Base-by-base conservation (phyloP, 176 grass and related monocot species). In the Saccharum officinarum region DNA sequence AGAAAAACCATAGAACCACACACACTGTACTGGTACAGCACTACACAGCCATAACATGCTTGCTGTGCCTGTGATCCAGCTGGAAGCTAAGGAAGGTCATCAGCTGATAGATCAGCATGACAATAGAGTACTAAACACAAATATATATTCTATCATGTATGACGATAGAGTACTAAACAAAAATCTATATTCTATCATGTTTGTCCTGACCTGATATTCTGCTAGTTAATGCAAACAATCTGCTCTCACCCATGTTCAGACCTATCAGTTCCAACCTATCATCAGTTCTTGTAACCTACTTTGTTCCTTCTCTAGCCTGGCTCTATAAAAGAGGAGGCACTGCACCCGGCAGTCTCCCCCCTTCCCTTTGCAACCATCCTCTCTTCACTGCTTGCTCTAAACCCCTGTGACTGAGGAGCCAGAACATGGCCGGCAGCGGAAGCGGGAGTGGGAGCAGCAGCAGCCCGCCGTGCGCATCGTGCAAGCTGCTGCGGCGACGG, bases 401-500 rank as follows among this genome's bases (percentile, higher is more conserved):
- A 39, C 23, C 31, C 69, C 8, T n/a, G 22, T 34, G 18, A 2
- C 1, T 7, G 13, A 46, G 47, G 8, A 70, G 7, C 2, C 1
- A 37, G 17, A 60, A 23, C 10, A 82, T 82, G 80, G 80, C 80
- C 2, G 66, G 36, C 18, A 59, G 36, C 5, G 77, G 77, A 11
- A 67, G 9, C 25, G 50, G 62, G 12, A 74, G 59, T 8, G 42
- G 76, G 1, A 39, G 4, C 31, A 37, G 65, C 37, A 42, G 45
- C 72, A 52, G 36, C 47, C 42, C 82, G 41, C 71, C 82, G 3
- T 83, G 82, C 20, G 71, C 82, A 33, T 83, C 82, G 12, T 83
- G 82, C 82, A 83, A 83, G 71, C 70, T 83, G 41, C 90, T 93
- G 20, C 91, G 93, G 10, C 84, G 93, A 20, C 86, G 93, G 6